Evolutionary conservation across 441 rosid genomes (phyloP).

Genomic region (Adansonia gregorii): DNA sequence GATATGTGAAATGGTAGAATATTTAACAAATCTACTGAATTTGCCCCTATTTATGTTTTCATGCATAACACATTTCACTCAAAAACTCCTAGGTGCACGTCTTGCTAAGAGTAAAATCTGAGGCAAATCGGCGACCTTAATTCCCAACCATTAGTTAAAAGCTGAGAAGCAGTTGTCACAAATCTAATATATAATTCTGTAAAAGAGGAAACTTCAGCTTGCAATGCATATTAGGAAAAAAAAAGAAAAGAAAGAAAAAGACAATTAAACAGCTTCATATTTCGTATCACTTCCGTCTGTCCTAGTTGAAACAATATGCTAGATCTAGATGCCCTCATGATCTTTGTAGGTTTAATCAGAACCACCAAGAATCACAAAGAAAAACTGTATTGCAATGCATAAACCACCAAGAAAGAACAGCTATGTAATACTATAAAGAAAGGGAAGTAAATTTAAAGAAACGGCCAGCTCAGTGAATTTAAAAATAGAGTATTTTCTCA

Average conservation of each 20-base stretch:
- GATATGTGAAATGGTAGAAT: not conserved
- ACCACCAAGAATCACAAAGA: not conserved
- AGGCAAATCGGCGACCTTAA: not conserved
- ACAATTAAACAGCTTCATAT: not conserved
- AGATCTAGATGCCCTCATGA: not conserved
- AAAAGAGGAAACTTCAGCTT: not conserved
- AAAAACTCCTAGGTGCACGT: not conserved
- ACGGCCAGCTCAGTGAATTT: not conserved
- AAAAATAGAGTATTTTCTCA: not conserved
- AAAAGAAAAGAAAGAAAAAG: not conserved
- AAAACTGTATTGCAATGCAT: not conserved
- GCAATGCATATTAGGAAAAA: not conserved
- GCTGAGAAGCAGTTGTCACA: not conserved
- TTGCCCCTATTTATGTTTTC: not conserved
- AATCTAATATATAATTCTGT: not conserved
- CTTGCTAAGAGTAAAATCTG: not conserved
- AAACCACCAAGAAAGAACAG: not conserved
- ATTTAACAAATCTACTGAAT: not conserved
- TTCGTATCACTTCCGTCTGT: not conserved
- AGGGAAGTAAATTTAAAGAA: not conserved
- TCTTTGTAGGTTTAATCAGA: not conserved
- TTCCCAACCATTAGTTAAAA: not conserved
- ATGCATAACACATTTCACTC: not conserved
- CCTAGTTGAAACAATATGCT: not conserved
- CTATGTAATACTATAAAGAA: not conserved